Percentiles rank a stretch among this genome's conserved stretches.
Evolutionary conservation across 2,329 filamentous ascomycete genomes (phyloP).

Genomic region (Cladosporium sp.): DNA sequence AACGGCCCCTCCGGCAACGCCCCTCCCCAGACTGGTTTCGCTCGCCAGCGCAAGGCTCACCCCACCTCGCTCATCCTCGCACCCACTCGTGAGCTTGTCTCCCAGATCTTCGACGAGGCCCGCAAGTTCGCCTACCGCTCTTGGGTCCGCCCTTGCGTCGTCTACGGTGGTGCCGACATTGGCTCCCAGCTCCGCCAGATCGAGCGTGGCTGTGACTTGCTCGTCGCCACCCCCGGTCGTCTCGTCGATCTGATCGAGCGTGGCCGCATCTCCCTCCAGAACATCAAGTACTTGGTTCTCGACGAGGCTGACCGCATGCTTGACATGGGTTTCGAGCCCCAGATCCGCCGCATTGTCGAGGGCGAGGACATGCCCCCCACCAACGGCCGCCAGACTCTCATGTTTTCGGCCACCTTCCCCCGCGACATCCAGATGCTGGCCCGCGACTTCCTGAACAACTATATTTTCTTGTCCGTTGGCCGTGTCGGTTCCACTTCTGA

Average conservation of each 20-base stretch:
- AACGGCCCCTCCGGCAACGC: slow-evolving; percentile 74
- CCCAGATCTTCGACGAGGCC: slow-evolving; percentile 95
- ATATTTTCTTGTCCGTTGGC: slow-evolving; percentile 97
- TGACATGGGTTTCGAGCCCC: slow-evolving; percentile 99
- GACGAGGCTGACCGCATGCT: slow-evolving; percentile 99
- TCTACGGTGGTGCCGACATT: slow-evolving; percentile 98
- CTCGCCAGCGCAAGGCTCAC: slow-evolving; percentile 95
- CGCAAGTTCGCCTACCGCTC: slow-evolving; percentile 99
- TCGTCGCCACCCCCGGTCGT: slow-evolving; percentile 95
- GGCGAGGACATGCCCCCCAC: slow-evolving; percentile 95
- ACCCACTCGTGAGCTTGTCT: slow-evolving; percentile 96
- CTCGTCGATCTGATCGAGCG: slow-evolving; percentile 97
- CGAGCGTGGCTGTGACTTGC: slow-evolving; percentile 92
- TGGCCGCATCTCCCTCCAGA: slow-evolving; percentile 93
- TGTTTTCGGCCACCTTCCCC: slow-evolving; percentile 99
- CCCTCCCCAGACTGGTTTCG: slow-evolving; percentile 66
- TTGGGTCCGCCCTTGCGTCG: slow-evolving; percentile 97
- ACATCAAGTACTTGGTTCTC: slow-evolving; percentile 99
- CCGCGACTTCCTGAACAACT: slow-evolving; percentile 97
- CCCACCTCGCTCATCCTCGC: slow-evolving; percentile 94
- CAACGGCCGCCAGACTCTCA: slow-evolving; percentile 87
- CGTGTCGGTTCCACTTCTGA: slow-evolving; percentile 99
- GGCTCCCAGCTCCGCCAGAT: slow-evolving; percentile 97
- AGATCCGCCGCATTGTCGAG: slow-evolving; percentile 97
- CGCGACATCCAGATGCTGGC: slow-evolving; percentile 99